Base-by-base conservation (phyloP, 2,329 filamentous ascomycete species). In the Neonectria punicea region DNA sequence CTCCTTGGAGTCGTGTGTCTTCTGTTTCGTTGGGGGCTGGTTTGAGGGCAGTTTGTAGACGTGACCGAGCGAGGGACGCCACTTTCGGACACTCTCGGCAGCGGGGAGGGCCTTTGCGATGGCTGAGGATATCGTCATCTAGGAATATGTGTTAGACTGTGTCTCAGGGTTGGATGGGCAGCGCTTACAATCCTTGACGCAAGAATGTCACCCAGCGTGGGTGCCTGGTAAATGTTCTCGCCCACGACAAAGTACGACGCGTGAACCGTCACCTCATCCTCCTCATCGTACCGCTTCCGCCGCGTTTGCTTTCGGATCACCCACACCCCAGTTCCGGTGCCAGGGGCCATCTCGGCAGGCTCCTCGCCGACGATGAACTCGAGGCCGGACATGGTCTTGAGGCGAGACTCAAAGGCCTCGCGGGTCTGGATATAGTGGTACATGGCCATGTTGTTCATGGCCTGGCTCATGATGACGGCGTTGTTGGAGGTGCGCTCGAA, bases 401-500 rank as follows among this genome's bases (percentile, higher is more conserved):
- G 79, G 20, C 86, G 87, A 11, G 81, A 84, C 75, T 92, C 89
- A 67, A 92, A 91, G 3, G 84, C 82, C 72, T 90, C 88, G 50
- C 89, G 86, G 0, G 87, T 91, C 61, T 84, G 80, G 11, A 92
- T 83, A 25, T 87, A 81, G 51, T 84, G 83, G 50, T 81, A 82
- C 83, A 91, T 87, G 66, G 83, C 80, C 28, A 81, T 81, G 76
- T 91, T 91, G 78, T 84, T 87, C 77, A 87, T 82, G 46, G 88
- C 87, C 77, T 92, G 89, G 67, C 81, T 85, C 73, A 85, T 86
- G 43, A 92, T 81, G 39, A 90, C 82, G 68, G 86, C 87, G 76
- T 92, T 92, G 77, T 91, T 92, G 69, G 88, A 90, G 2, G 87
- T 90, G 65, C 80, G 83, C 77, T 91, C 89, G 79, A 88, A 92